Evolutionary conservation across 148 eudicot species (phyloP).

Genomic region (Chenopodium album): DNA sequence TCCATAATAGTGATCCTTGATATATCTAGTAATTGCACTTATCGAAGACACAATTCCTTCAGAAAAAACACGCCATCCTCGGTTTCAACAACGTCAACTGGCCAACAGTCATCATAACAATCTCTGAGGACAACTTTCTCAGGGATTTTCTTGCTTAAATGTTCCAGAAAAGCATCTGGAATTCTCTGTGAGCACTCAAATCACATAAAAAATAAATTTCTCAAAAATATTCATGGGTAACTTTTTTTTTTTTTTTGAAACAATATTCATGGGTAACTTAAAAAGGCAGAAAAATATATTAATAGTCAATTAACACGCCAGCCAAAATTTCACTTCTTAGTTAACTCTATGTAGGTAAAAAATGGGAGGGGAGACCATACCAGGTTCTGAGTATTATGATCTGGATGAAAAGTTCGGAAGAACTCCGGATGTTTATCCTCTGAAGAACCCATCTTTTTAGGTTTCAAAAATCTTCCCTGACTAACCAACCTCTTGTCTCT

Average conservation of each 20-base stretch:
- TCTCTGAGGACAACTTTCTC: slow-evolving; percentile 6
- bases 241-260: background rate
- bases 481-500: background rate
- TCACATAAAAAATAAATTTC: background rate
- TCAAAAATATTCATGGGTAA: background rate
- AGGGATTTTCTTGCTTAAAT: background rate
- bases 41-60: no score
- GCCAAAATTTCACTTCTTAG: background rate
- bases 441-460: slow-evolving; percentile 22
- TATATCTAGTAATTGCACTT: no score
- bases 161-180: slow-evolving; percentile 21
- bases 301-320: no score
- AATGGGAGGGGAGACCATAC: background rate
- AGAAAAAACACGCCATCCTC: slow-evolving; percentile 10
- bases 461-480: background rate
- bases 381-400: slow-evolving; percentile 13
- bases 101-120: slow-evolving; percentile 5
- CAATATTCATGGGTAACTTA: background rate
- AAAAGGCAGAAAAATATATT: background rate
- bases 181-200: slow-evolving; percentile 17
- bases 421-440: slow-evolving; percentile 11
- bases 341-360: background rate
- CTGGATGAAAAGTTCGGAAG: slow-evolving; percentile 17
- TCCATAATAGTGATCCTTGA: no score
- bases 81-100: slow-evolving; percentile 7